Conservation (phyloP, 2,329 filamentous ascomycete species). For the Sclerotinia spermophila region DNA sequence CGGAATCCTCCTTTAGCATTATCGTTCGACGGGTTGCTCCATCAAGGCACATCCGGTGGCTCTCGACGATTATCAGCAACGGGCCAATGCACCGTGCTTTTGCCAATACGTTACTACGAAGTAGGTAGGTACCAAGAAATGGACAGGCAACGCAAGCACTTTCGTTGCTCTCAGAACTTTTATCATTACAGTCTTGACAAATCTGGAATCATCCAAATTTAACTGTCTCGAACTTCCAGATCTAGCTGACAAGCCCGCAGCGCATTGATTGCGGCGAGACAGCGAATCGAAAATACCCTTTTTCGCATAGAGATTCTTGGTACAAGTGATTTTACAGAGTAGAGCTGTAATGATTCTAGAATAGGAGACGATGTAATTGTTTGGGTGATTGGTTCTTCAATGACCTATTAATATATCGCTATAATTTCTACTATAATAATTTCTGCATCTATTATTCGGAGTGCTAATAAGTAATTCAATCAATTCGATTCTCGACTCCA, state of each 20-base stretch:
- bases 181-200: not conserved
- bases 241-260: not conserved
- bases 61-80: not conserved
- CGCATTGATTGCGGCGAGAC: not conserved
- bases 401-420: not conserved
- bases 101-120: not conserved
- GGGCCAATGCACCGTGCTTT: conserved; percentile 2
- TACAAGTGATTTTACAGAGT: not conserved
- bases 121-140: not conserved
- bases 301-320: not conserved
- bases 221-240: conserved; percentile 13
- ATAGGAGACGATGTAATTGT: not conserved
- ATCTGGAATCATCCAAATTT: not conserved
- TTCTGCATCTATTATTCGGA: no score
- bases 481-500: no score
- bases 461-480: no score
- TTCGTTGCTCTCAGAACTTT: not conserved
- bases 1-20: not conserved
- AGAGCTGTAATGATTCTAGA: not conserved
- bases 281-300: not conserved
- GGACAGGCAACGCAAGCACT: not conserved
- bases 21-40: not conserved
- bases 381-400: not conserved
- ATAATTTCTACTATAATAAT: not conserved
- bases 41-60: not conserved